Conservation (phyloP, 2,329 filamentous ascomycete species). For the Sporothrix dimorphospora region DNA sequence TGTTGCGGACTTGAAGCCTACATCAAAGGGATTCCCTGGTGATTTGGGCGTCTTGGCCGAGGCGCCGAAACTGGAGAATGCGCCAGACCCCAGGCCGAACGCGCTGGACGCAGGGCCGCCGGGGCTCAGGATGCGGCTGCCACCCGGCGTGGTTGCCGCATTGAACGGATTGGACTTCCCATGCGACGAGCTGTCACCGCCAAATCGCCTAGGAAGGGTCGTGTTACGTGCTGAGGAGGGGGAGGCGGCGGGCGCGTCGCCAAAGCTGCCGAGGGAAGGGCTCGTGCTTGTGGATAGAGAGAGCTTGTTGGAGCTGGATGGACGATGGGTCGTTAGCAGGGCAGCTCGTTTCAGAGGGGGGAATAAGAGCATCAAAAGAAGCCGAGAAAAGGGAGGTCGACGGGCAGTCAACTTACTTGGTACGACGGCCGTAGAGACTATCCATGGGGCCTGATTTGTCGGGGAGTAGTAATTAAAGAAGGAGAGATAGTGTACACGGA, state of each 20-base stretch:
- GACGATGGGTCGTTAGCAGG: background rate
- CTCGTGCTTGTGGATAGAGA: constrained; percentile 69
- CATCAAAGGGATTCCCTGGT: constrained; percentile 77
- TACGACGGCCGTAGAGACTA: constrained; percentile 76
- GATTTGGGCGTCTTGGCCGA: constrained; percentile 86
- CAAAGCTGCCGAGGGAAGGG: constrained; percentile 25
- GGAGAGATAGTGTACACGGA: constrained; percentile 20
- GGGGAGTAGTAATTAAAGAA: constrained; percentile 30
- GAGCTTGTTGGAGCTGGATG: constrained; percentile 77
- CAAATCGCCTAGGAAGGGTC: constrained; percentile 73
- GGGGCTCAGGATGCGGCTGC: constrained; percentile 68
- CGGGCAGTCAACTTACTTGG: constrained; percentile 65
- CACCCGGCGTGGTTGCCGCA: constrained; percentile 70
- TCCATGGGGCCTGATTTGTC: constrained; percentile 54
- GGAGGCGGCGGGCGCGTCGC: constrained; percentile 49
- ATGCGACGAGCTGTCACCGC: constrained; percentile 72
- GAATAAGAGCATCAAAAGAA: constrained; percentile 33
- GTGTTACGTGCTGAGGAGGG: constrained; percentile 60
- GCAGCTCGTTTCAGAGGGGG: background rate
- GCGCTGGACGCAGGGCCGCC: constrained; percentile 79
- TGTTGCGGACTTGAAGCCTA: constrained; percentile 58
- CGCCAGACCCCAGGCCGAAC: constrained; percentile 91
- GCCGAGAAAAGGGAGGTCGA: constrained; percentile 24
- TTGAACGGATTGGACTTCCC: constrained; percentile 80
- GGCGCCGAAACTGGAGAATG: constrained; percentile 92